Evolutionary conservation across 164 flowering plant genomes (phyloP).

Genomic region (Buxus sempervirens): DNA sequence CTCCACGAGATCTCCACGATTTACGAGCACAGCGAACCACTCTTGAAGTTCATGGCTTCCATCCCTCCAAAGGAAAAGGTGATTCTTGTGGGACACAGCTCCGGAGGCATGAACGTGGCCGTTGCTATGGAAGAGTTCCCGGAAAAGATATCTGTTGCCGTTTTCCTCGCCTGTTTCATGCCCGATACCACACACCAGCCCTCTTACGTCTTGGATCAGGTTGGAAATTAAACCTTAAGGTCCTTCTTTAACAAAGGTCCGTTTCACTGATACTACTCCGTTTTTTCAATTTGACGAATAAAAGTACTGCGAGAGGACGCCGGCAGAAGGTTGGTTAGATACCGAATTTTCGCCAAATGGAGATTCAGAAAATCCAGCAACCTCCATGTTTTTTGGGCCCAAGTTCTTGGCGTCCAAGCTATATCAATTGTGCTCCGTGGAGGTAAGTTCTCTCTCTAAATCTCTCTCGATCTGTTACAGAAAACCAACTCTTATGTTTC

Average conservation of each 20-base stretch:
- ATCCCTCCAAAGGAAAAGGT: slow-evolving; percentile 29
- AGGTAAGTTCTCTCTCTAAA: slow-evolving; percentile 33
- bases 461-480: background rate
- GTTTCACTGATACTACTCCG: too few species aligned
- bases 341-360: slow-evolving; percentile 24
- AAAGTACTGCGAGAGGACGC: slow-evolving; percentile 15
- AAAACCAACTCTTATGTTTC: background rate
- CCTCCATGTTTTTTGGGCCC: slow-evolving; percentile 28
- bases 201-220: slow-evolving; percentile 28
- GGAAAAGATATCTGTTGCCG: slow-evolving; percentile 17
- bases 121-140: slow-evolving; percentile 32
- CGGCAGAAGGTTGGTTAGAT: slow-evolving; percentile 35
- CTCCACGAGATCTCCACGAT: slow-evolving; percentile 16
- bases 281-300: background rate
- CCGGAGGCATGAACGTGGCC: slow-evolving; percentile 26
- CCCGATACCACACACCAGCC: slow-evolving; percentile 24
- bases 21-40: slow-evolving; percentile 35
- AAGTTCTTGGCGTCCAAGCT: slow-evolving; percentile 21
- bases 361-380: background rate
- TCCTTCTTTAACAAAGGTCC: too few species aligned
- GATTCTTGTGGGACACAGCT: slow-evolving; percentile 35
- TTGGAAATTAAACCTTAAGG: too few species aligned
- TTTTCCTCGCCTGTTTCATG: slow-evolving; percentile 26
- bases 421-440: slow-evolving; percentile 30
- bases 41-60: slow-evolving; percentile 32